phyloP scores from a whole-genome alignment of 176 grass and related monocot species.

The Musa itinerans region DNA sequence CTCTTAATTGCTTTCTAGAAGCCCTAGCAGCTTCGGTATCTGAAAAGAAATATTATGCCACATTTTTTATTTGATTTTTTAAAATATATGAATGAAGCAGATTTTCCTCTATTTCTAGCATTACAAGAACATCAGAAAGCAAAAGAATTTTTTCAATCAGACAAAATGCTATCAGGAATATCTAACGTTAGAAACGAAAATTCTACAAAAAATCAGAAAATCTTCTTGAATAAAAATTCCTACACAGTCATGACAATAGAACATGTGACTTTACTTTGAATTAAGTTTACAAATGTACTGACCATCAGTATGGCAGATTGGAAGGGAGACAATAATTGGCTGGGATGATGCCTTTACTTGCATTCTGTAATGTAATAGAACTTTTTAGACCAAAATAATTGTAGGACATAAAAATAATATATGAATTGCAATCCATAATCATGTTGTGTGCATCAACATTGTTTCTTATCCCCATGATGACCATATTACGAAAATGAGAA shows the following conservation, averaged over 20 bases:
- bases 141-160: no score
- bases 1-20: conserved; percentile 74
- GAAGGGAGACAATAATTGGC: conserved; percentile 75
- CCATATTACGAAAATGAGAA: background rate
- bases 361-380: conserved; percentile 52
- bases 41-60: conserved; percentile 17
- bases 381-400: background rate
- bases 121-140: no score
- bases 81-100: background rate
- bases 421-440: background rate
- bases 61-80: background rate
- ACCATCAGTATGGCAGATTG: conserved; percentile 86
- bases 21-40: conserved; percentile 92
- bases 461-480: background rate
- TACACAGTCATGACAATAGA: background rate
- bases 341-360: conserved; percentile 86
- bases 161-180: no score
- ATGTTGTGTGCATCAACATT: background rate
- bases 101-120: background rate
- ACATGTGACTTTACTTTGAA: conserved; percentile 4
- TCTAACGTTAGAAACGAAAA: no score
- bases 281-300: conserved; percentile 24
- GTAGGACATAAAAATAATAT: background rate
- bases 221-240: no score
- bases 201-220: no score